Conservation (phyloP, 768 basidiomycete genomes). For the Psilocybe cyanescens region DNA sequence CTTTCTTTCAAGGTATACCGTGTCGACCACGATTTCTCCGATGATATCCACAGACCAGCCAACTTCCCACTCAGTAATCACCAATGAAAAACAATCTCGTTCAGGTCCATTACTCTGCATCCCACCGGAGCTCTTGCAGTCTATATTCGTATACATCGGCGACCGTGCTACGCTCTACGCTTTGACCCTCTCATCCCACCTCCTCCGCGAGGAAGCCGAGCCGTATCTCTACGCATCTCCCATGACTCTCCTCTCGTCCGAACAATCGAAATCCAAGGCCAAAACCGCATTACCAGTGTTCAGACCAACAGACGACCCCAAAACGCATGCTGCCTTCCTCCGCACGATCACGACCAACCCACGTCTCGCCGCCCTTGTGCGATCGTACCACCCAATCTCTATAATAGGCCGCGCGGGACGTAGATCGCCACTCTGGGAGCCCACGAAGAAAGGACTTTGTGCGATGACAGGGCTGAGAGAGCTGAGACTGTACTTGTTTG, state of each 20-base stretch:
- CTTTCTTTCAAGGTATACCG: too few relatives aligned
- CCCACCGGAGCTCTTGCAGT: too few relatives aligned
- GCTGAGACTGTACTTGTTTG: neutral
- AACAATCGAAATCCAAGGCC: too few relatives aligned
- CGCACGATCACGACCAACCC: neutral
- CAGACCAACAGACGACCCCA: neutral
- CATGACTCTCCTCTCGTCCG: too few relatives aligned
- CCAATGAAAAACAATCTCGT: too few relatives aligned
- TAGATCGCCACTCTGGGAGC: neutral
- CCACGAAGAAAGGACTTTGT: neutral
- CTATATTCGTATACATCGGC: neutral
- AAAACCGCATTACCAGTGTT: neutral
- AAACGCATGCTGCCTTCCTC: neutral
- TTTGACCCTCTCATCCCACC: neutral
- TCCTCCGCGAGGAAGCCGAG: neutral
- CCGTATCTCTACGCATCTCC: neutral
- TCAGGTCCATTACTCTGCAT: too few relatives aligned
- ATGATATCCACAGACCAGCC: too few relatives aligned
- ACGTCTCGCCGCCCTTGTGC: constrained; percentile 1
- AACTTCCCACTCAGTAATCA: too few relatives aligned
- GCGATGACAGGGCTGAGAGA: constrained; percentile 1
- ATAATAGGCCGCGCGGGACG: neutral
- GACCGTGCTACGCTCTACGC: neutral
- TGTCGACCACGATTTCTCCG: too few relatives aligned
- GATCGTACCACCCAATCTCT: neutral